phyloP scores from a whole-genome alignment of 306 rosid genomes.

The Vicia sativa region DNA sequence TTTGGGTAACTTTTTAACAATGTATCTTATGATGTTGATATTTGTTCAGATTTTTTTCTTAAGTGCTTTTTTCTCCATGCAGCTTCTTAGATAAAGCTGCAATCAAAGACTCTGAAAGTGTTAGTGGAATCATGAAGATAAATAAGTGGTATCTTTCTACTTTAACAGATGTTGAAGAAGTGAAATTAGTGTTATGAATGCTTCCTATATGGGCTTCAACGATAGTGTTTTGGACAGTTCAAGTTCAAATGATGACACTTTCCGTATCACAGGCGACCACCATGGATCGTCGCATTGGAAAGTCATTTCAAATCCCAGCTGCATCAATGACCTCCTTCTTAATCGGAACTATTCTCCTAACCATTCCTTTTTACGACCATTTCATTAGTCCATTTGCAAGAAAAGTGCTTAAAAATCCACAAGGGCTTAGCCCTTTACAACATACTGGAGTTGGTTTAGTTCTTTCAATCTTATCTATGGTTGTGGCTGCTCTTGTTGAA shows the following conservation, averaged over 20 bases:
- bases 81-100: conserved; percentile 79
- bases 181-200: conserved; percentile 66
- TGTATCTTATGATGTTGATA: no score
- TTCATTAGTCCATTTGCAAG: conserved; percentile 51
- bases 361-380: conserved; percentile 71
- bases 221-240: conserved; percentile 74
- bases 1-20: conserved; percentile 51
- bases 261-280: conserved; percentile 85
- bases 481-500: conserved; percentile 58
- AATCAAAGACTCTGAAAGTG: conserved; percentile 42
- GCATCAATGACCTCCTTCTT: conserved; percentile 77
- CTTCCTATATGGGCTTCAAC: no score
- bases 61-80: no score
- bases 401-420: conserved; percentile 53
- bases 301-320: conserved; percentile 64
- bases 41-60: no score
- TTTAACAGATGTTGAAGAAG: conserved; percentile 81
- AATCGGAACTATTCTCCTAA: conserved; percentile 66
- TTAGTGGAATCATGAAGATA: neutral
- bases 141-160: conserved; percentile 67
- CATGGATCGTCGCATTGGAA: conserved; percentile 74
- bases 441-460: conserved; percentile 69
- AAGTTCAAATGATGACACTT: conserved; percentile 86
- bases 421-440: conserved; percentile 66
- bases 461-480: conserved; percentile 57